phyloP scores from a whole-genome alignment of 1,284 basidiomycete genomes.

The Ceratobasidium sp. region DNA sequence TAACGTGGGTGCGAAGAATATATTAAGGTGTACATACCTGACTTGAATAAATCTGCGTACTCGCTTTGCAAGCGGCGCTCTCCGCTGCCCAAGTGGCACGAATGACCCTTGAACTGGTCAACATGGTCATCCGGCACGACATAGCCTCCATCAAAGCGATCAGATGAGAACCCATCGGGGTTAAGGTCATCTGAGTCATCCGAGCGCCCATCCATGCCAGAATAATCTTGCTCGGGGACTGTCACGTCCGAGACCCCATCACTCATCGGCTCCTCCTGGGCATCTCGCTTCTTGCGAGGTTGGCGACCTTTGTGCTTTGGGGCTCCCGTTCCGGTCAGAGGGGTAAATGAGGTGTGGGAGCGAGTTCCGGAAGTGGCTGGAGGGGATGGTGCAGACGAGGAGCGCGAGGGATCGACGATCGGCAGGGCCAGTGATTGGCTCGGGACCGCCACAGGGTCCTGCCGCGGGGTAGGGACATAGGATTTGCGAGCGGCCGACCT shows the following conservation, averaged over 20 bases:
- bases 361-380: neutral
- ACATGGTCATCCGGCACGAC: no score
- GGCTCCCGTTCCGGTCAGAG: neutral
- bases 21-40: neutral
- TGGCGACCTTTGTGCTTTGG: neutral
- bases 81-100: neutral
- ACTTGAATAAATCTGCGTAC: neutral
- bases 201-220: neutral
- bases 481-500: neutral
- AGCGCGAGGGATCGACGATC: conserved; percentile 1
- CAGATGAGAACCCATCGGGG: neutral
- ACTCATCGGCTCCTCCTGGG: neutral
- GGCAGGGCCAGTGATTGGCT: neutral
- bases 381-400: neutral
- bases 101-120: neutral
- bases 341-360: neutral
- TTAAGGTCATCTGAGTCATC: neutral
- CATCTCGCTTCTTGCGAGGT: neutral
- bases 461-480: neutral
- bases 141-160: neutral
- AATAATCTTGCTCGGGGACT: neutral
- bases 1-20: neutral
- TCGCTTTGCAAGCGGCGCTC: neutral
- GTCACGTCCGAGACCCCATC: neutral
- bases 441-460: conserved; percentile 8